Base-by-base conservation (phyloP, 129 eudicot genomes). In the Scalesia atractyloides region DNA sequence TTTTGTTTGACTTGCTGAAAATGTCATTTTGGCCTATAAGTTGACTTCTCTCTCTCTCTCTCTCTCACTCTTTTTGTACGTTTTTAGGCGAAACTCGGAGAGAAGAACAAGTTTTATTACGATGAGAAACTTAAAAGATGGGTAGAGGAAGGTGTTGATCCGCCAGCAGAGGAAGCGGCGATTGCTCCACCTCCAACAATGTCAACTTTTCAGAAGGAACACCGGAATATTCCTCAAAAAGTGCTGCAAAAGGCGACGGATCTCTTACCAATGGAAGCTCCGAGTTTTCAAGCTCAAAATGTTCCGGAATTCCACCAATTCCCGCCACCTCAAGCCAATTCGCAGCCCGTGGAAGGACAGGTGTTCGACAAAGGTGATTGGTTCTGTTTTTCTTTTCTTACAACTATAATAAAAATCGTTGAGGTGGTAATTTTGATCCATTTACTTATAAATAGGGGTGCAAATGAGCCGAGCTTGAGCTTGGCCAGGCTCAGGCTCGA, bases 91-190 rank as follows among this genome's bases (percentile, higher is more conserved):
- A 94, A 88, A 79, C 65, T 94, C 81, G 99, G 99, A 1, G 96
- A 90, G 20, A 50, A 84, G 34, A 94, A 94, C 75, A 94, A 94
- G 68, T 94, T 94, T 48, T 90, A 90, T 81, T 94, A 90, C 36
- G 93, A 94, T 66, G 96, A 90, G 58, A 87, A 94, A 79, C 92
- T 90, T 34, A 90, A 88, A 84, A 84, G 96, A 84, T 94, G 99
- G 99, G 97, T 94, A 10, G 99, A 94, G 86, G 96, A 87, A 84
- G 99, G 97, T 70, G 93, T 77, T n/a, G 99, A 82, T 49, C 87
- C 85, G 11, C 99, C 96, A 48, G 88, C 91, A 20, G 89, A 79
- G 83, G 97, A 90, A 73, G 78, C 92, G n/a, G 91, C 86, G 59
- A 86, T 78, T 43, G 86, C 97, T 57, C 97, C 97, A 13, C 99